A percentile compares a stretch with the other conserved stretches of the same genome.
Evolutionary conservation across 441 rosid genomes (phyloP).

Genomic region (Mallotus repandus): DNA sequence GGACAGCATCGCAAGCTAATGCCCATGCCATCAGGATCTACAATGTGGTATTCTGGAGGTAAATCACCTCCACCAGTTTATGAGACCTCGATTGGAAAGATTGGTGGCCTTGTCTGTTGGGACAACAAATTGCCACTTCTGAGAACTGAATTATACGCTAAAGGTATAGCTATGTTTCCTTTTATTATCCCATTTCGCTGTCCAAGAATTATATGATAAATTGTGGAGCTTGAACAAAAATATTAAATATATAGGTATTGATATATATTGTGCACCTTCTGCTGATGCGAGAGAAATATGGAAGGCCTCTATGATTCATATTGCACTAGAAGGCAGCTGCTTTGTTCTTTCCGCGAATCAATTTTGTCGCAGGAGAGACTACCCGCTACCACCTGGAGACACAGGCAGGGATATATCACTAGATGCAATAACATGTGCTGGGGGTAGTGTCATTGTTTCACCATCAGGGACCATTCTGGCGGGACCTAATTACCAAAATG

Average conservation of each 20-base stretch:
- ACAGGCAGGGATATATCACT: neutral
- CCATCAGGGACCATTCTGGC: conserved; percentile 25
- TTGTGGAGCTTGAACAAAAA: neutral
- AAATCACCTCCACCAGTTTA: conserved; percentile 19
- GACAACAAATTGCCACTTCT: conserved; percentile 27
- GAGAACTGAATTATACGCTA: conserved; percentile 27
- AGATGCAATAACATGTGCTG: conserved; percentile 14
- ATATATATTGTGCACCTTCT: conserved; percentile 31
- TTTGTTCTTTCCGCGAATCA: conserved; percentile 35
- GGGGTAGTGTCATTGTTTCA: conserved; percentile 27
- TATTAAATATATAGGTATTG: conserved; percentile 20
- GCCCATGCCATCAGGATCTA: conserved; percentile 68
- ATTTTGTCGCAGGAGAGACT: conserved; percentile 20
- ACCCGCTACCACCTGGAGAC: conserved; percentile 1
- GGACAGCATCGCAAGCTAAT: conserved; percentile 79
- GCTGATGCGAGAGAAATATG: conserved; percentile 25
- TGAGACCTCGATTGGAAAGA: conserved; percentile 27
- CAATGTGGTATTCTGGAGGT: conserved; percentile 78
- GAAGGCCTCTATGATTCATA: conserved; percentile 25
- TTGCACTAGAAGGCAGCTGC: conserved; percentile 32
- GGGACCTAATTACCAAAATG: conserved; percentile 25
- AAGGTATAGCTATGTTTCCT: conserved; percentile 5
- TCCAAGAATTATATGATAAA: neutral
- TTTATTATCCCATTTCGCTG: neutral
- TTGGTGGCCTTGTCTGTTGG: conserved; percentile 28